Evolutionary conservation across 345 rosid species (phyloP), one percentile per base, ranked within the genome.

Genomic region (Dipteronia dyeriana): DNA sequence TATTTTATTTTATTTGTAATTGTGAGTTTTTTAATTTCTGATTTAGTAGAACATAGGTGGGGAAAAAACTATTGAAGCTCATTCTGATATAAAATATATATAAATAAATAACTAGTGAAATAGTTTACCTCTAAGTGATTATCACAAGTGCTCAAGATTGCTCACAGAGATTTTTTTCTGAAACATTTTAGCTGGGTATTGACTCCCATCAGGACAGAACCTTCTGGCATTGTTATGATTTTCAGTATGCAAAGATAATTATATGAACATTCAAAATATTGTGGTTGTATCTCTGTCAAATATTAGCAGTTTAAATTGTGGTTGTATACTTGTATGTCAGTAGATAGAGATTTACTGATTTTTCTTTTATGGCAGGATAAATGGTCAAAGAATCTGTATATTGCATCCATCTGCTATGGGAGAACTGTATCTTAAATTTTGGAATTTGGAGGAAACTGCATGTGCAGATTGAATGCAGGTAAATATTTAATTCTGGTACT

Each of bases 311-410:
- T 14, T 53, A 16, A 75, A 38, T n/a, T n/a, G n/a, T 23, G 23
- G 31, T 60, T 84, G 57, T n/a, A n/a, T n/a, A n/a, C 9, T 66
- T 19, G 41, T 5, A 34, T 75, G 63, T 53, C 34, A 62, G 60
- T 65, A 12, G 49, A 25, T 77, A 20, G 11, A 57, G 43, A 76
- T 74, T 47, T 69, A 69, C 16, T 51, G 9, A 7, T 34, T 23
- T 57, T 38, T 3, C 54, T 16, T 73, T 2, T 66, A 16, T 70
- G 75, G 66, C 79, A 84, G 84, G 84, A 80, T 45, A 84, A 84
- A 62, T 84, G 86, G 86, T 66, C 86, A 66, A 80, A 78, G 53
- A 84, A 84, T 60, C 72, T 84, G 56, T 84, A 80, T 63, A 84
- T 84, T 78, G 70, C 82, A 49, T 83, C 86, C 17, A 70, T 83